Percentiles rank a stretch among this genome's conserved stretches.
Evolutionary conservation across 176 grass and related monocot species (phyloP).

Genomic region (Eleusine indica): DNA sequence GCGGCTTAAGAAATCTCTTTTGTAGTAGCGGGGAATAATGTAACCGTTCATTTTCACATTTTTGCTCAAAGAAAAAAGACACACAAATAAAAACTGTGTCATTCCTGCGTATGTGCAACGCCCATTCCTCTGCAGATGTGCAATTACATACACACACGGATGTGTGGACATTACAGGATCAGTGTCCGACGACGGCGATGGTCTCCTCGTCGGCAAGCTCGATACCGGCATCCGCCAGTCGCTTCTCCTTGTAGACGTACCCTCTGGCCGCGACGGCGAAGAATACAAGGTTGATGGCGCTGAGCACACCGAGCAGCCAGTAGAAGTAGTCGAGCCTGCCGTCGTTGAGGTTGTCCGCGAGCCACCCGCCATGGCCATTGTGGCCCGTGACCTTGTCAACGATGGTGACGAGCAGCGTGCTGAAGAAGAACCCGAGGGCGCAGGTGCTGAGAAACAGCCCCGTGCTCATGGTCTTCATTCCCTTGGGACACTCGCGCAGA

Average conservation of each 20-base stretch:
- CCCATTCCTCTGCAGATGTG: no score
- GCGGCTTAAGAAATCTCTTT: no score
- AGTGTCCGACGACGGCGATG: conserved; percentile 41
- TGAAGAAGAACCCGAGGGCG: conserved; percentile 85
- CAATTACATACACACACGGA: no score
- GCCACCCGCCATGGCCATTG: conserved; percentile 53
- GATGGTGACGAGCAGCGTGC: conserved; percentile 72
- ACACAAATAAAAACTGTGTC: no score
- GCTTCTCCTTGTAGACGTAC: conserved; percentile 89
- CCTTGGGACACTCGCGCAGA: conserved; percentile 88
- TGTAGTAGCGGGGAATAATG: no score
- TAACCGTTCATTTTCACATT: no score
- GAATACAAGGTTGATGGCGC: conserved; percentile 48
- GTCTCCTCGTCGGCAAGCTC: conserved; percentile 71
- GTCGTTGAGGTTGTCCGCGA: conserved; percentile 73
- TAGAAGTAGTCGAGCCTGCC: conserved; percentile 94
- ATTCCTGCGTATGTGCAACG: no score
- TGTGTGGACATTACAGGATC: background rate
- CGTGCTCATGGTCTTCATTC: conserved; percentile 99
- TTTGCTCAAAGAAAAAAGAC: no score
- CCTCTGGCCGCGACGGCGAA: conserved; percentile 64
- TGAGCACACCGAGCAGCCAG: conserved; percentile 72
- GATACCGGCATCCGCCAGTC: conserved; percentile 51
- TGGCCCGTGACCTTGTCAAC: conserved; percentile 63
- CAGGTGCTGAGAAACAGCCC: conserved; percentile 91